A percentile compares a stretch with the other conserved stretches of the same genome.
phyloP scores from a whole-genome alignment of 345 rosid genomes.

The Acer campestre region DNA sequence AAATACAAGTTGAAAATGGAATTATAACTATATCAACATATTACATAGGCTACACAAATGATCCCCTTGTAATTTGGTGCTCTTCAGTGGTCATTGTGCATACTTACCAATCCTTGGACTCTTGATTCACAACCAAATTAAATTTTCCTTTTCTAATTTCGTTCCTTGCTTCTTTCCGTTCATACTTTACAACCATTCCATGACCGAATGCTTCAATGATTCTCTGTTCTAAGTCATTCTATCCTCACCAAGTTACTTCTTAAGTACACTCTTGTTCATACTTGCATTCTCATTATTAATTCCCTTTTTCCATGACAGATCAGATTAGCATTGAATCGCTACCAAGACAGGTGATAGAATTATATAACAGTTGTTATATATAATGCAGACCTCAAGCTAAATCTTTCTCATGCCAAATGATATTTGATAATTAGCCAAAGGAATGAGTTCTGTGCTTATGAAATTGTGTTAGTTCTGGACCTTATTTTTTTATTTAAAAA shows the following conservation, averaged over 20 bases:
- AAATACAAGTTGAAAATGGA: not conserved
- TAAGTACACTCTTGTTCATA: too few relatives aligned
- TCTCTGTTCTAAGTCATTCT: not conserved
- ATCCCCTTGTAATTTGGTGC: too few relatives aligned
- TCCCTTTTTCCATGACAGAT: not conserved
- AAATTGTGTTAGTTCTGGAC: not conserved
- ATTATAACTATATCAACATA: too few relatives aligned
- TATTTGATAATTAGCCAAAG: not conserved
- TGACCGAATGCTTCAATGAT: not conserved
- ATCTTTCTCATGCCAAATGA: not conserved
- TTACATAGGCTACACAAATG: too few relatives aligned
- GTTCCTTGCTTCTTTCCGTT: not conserved
- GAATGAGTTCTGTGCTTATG: not conserved
- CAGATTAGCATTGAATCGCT: not conserved
- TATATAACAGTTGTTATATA: not conserved
- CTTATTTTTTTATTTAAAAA: not conserved
- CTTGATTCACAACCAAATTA: too few relatives aligned
- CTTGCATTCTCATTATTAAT: too few relatives aligned
- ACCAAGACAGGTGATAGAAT: not conserved
- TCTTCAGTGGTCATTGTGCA: not conserved
- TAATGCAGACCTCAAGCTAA: not conserved
- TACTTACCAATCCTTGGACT: not conserved
- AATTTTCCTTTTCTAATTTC: not conserved
- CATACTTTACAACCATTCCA: too few relatives aligned
- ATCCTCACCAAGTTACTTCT: too few relatives aligned